Percentiles rank a stretch among this genome's conserved stretches.
Evolutionary conservation across 2,329 filamentous ascomycete species (phyloP).

Genomic region (Botryosphaeria dothidea): DNA sequence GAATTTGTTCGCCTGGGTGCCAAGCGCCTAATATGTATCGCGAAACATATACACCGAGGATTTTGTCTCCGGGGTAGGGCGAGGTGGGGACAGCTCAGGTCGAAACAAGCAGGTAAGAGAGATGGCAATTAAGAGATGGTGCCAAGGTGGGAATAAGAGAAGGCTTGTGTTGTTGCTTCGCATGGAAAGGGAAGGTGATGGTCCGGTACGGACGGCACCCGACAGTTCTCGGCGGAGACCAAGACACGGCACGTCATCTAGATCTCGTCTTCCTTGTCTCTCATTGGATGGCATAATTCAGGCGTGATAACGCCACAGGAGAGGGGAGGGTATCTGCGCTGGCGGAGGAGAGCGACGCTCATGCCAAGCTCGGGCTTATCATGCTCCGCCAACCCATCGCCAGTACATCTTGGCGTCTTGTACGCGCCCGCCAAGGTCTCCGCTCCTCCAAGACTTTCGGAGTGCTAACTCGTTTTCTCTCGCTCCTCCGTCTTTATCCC

Average conservation of each 20-base stretch:
- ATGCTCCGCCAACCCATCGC: constrained; percentile 7
- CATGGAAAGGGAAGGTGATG: constrained; percentile 3
- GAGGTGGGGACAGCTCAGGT: not conserved
- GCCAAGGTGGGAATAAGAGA: constrained; percentile 7
- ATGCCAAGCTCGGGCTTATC: constrained; percentile 14
- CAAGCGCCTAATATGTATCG: not conserved
- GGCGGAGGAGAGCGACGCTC: not conserved
- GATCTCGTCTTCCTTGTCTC: not conserved
- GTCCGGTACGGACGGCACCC: not conserved
- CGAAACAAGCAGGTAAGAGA: constrained; percentile 10
- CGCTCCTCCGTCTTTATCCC: not conserved
- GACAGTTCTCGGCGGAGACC: constrained; percentile 1
- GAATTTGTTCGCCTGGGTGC: not conserved
- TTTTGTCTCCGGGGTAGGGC: not conserved
- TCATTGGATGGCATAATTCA: not conserved
- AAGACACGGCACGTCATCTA: not conserved
- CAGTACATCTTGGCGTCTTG: constrained; percentile 6
- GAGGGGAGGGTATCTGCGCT: not conserved
- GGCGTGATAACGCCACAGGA: constrained; percentile 4
- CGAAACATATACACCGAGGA: not conserved
- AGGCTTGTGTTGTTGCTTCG: not conserved
- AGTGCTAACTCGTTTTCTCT: not conserved
- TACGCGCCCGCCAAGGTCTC: not conserved
- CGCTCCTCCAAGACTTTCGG: not conserved
- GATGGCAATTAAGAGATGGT: not conserved